A percentile compares a stretch with the other conserved stretches of the same genome.
Conservation (phyloP, 305 asterid species). For the Fraxinus albicans region DNA sequence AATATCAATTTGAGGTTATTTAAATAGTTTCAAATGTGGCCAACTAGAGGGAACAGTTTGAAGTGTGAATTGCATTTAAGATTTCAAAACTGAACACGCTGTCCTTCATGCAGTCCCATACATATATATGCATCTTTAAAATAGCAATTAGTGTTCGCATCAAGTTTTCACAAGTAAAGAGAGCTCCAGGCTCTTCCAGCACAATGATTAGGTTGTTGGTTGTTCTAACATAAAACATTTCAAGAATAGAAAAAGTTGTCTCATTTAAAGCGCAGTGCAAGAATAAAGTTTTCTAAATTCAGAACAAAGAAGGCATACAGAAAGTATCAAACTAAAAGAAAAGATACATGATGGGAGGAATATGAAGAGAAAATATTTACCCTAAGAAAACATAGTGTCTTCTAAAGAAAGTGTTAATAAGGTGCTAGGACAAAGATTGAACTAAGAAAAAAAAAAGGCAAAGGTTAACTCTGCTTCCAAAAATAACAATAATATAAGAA, state of each 20-base stretch:
- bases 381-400: background rate
- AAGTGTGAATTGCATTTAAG: background rate
- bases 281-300: background rate
- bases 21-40: background rate
- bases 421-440: background rate
- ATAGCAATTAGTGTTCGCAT: background rate
- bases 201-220: background rate
- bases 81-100: background rate
- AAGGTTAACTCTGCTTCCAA: background rate
- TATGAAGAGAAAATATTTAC: background rate
- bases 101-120: background rate
- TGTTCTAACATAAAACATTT: background rate
- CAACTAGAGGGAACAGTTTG: background rate
- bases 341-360: background rate
- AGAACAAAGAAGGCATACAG: background rate
- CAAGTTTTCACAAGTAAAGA: background rate
- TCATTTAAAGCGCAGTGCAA: background rate
- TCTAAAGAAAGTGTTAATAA: background rate
- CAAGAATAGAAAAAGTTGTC: background rate
- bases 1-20: background rate
- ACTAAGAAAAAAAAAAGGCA: background rate
- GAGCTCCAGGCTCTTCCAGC: background rate
- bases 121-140: background rate
- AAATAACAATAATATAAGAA: background rate
- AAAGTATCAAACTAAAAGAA: background rate